Conservation (phyloP, 345 rosid genomes). For the Eutrema yunnanense region DNA sequence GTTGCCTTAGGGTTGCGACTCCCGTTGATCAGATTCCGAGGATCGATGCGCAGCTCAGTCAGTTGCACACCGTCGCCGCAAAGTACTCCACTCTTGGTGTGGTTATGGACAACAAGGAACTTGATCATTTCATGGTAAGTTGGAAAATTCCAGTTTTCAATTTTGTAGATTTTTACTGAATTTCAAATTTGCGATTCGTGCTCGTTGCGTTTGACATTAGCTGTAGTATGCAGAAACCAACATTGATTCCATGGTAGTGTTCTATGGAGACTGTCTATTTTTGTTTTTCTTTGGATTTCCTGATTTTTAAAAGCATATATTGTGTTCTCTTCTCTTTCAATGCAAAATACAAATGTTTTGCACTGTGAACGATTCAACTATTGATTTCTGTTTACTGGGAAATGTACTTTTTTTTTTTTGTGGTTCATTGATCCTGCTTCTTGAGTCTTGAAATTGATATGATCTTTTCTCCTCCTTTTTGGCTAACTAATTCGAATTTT, state of each 20-base stretch:
- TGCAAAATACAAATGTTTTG: neutral
- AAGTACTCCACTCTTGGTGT: constrained; percentile 61
- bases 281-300: neutral
- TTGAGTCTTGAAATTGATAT: neutral
- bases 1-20: constrained; percentile 82
- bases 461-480: neutral
- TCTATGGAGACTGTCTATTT: neutral
- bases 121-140: constrained; percentile 30
- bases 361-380: neutral
- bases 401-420: neutral
- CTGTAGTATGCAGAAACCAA: neutral
- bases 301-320: neutral
- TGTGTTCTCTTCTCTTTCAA: neutral
- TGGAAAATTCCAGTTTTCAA: neutral
- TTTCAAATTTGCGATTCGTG: neutral
- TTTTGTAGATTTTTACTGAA: neutral
- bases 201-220: neutral
- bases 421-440: neutral
- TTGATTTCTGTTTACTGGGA: neutral
- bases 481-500: neutral
- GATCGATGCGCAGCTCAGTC: constrained; percentile 86
- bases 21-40: constrained; percentile 94
- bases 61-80: constrained; percentile 80
- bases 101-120: constrained; percentile 24
- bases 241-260: neutral